A percentile compares a stretch with the other conserved stretches of the same genome.
Conservation (phyloP, 208 protist species). For the Trypanosomatidae sp. region DNA sequence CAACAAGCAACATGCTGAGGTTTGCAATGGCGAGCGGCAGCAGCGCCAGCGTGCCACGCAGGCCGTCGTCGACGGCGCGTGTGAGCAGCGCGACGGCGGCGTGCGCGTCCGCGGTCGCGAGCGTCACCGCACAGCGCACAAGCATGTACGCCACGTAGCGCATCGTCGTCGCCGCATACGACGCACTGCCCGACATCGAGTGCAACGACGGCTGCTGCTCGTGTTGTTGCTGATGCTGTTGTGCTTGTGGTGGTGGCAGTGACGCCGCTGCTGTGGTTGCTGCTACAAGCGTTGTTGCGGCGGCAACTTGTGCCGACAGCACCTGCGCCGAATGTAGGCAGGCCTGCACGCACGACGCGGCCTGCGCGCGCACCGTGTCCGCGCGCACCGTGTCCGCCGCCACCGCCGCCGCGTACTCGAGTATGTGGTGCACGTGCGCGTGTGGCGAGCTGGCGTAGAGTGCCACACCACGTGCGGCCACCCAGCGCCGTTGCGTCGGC, state of each 20-base stretch:
- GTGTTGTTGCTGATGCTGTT: no score
- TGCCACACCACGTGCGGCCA: constrained; percentile 29
- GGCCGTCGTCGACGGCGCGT: not conserved
- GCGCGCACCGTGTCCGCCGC: no score
- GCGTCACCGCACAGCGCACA: constrained; percentile 18
- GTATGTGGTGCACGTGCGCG: constrained; percentile 14
- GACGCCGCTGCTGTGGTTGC: no score
- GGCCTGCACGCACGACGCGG: constrained; percentile 11
- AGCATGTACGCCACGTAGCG: constrained; percentile 58
- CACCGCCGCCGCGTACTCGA: no score
- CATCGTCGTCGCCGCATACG: constrained; percentile 12
- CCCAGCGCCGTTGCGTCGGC: constrained; percentile 30
- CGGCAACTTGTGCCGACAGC: constrained; percentile 33
- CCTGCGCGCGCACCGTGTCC: not conserved
- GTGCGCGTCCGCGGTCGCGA: constrained; percentile 9
- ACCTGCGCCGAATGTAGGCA: constrained; percentile 19
- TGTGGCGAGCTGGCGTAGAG: constrained; percentile 52
- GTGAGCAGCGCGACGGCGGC: constrained; percentile 35
- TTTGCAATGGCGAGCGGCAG: constrained; percentile 56
- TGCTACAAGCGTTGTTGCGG: no score
- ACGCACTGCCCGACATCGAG: constrained; percentile 10
- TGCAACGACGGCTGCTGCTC: no score
- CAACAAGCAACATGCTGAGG: constrained; percentile 36
- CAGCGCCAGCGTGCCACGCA: no score
- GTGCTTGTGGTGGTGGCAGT: no score